Base-by-base conservation (phyloP, 805 yeast genomes). In the Candida parachauliodes region DNA sequence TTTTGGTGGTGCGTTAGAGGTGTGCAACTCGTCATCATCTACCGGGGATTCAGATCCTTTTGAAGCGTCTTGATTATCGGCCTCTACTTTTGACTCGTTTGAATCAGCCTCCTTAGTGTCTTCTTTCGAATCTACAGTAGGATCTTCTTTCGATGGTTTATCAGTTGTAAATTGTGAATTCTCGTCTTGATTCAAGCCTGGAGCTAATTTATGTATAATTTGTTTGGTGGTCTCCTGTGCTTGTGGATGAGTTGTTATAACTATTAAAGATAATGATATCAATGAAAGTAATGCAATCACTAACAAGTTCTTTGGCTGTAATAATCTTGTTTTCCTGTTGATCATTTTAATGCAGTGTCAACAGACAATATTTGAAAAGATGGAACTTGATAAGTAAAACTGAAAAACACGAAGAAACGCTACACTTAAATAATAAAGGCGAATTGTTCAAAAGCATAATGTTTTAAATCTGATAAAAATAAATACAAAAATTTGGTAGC, bases 231-330 rank as follows among this genome's bases (percentile, higher is more conserved):
- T 23, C 17, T 32, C 28, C 16, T 32, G 22, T 5, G 35, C 35
- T 17, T 32, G 28, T 3, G 35, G 35, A 32, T 32, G 35, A 32
- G 35, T 32, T 12, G 35, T 32, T 3, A 32, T 16, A 17, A 32
- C 15, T 17, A 32, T n/a, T 24, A 32, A 7, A 7, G 35, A 32
- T 32, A 32, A 22, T 8, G 28, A 14, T 10, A 32, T 22, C 21
- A 32, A 24, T 6, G 35, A 8, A n/a, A 32, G 6, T 32, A 32
- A 32, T 11, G 28, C 19, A 7, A 32, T 24, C 2, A 18, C 5
- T 17, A 32, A n/a, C 17, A 32, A 11, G 18, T 16, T 23, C 11
- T 24, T 32, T n/a, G 28, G 20, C 14, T 23, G 35, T 16, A 32
- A 32, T 17, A 32, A 14, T 14, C 33, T 30, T 12, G 33, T 15